These are phyloP conservation scores for Globisporangium alternatum DNA, from an alignment of 352 stramenopile genomes.

Conservation along the genomic window DNA sequence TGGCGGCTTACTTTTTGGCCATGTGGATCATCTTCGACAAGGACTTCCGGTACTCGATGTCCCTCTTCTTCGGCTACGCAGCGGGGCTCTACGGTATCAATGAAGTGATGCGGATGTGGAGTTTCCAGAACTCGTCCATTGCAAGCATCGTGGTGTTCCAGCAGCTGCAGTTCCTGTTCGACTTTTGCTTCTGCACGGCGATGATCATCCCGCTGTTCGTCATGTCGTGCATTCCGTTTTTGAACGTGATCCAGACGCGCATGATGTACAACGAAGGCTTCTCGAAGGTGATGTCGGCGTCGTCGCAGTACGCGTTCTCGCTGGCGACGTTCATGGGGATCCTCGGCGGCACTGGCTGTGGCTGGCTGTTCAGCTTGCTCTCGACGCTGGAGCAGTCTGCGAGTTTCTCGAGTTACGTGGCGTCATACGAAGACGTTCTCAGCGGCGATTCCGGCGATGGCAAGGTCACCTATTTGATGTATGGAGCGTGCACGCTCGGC, in stretches of 20 bases:
- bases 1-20: constrained; percentile 49
- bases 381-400: constrained; percentile 60
- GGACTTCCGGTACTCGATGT: constrained; percentile 37
- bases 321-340: constrained; percentile 66
- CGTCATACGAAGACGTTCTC: constrained; percentile 54
- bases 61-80: constrained; percentile 65
- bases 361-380: constrained; percentile 67
- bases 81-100: constrained; percentile 69
- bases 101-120: constrained; percentile 73
- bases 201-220: constrained; percentile 68
- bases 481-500: constrained; percentile 42
- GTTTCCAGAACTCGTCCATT: constrained; percentile 57
- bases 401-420: constrained; percentile 67
- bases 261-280: constrained; percentile 89
- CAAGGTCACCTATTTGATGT: constrained; percentile 57
- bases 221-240: constrained; percentile 69
- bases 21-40: constrained; percentile 39
- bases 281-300: constrained; percentile 75
- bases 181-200: constrained; percentile 67
- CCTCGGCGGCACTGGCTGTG: constrained; percentile 51
- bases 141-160: constrained; percentile 52
- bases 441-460: constrained; percentile 52
- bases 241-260: constrained; percentile 79
- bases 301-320: constrained; percentile 76
- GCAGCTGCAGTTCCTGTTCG: constrained; percentile 77